A percentile compares a stretch with the other conserved stretches of the same genome.
These are phyloP conservation scores for Orbilia brochopaga DNA, from an alignment of 2,329 filamentous ascomycete genomes.

Conservation along the genomic window DNA sequence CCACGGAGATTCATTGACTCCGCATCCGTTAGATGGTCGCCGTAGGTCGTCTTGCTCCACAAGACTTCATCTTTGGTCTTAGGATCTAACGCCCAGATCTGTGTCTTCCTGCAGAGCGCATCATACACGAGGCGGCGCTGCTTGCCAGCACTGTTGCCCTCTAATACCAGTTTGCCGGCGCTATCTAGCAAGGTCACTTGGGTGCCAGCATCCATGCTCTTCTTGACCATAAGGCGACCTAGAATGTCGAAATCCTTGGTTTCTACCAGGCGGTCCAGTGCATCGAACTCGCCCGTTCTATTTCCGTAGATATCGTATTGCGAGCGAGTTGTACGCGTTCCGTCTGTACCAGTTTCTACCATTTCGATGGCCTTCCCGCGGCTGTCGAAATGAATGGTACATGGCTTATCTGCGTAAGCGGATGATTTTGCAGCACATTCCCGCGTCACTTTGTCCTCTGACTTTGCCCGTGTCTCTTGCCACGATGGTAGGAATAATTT, in stretches of 20 bases:
- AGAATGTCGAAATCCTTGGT: too few species aligned
- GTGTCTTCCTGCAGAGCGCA: not conserved
- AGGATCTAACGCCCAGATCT: not conserved
- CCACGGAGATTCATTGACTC: not conserved
- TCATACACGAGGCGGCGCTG: not conserved
- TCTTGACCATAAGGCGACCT: too few species aligned
- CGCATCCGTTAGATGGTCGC: not conserved
- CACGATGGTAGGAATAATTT: constrained; percentile 50
- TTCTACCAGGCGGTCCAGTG: too few species aligned
- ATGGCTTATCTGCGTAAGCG: too few species aligned
- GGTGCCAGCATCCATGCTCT: too few species aligned
- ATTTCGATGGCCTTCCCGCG: too few species aligned
- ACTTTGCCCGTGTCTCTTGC: constrained; percentile 28
- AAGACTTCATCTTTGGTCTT: not conserved
- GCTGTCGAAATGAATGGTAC: too few species aligned
- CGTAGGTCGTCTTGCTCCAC: not conserved
- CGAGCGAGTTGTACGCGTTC: too few species aligned
- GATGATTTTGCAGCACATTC: not conserved
- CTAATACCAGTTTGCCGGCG: not conserved
- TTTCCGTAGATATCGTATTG: too few species aligned
- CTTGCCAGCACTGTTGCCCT: not conserved
- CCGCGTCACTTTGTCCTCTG: too few species aligned
- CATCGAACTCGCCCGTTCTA: too few species aligned
- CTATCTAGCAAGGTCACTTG: constrained; percentile 5
- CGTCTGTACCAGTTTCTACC: too few species aligned